Evolutionary conservation across 2,329 filamentous ascomycete genomes (phyloP).

Genomic region (Trichoderma atrobrunneum): DNA sequence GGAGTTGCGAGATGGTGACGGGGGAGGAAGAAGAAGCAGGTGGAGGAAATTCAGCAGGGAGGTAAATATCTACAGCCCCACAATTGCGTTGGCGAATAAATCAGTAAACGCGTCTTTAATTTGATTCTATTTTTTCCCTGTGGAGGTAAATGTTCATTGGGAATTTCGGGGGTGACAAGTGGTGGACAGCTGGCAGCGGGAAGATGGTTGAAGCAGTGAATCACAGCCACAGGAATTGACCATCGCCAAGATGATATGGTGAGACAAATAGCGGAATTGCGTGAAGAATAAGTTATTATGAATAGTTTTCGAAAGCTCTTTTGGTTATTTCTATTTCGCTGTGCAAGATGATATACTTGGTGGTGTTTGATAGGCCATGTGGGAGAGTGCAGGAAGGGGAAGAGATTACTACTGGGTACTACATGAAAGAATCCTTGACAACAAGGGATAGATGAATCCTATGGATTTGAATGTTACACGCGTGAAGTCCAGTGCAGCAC

Average conservation of each 20-base stretch:
- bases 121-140: not conserved
- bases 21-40: slow-evolving; percentile 2
- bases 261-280: not conserved
- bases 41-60: not conserved
- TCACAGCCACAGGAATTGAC: not conserved
- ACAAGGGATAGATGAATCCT: not conserved
- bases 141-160: not conserved
- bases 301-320: not conserved
- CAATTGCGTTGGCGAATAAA: not conserved
- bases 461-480: not conserved
- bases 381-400: not conserved
- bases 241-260: not conserved
- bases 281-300: not conserved
- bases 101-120: slow-evolving; percentile 15
- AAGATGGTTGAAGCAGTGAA: not conserved
- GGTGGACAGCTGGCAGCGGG: slow-evolving; percentile 2
- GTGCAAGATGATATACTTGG: not conserved
- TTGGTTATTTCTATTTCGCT: not conserved
- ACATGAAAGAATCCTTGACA: not conserved
- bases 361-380: not conserved
- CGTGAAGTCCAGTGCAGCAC: not conserved
- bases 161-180: not conserved
- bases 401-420: not conserved
- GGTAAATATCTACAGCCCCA: slow-evolving; percentile 13
- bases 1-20: not conserved